Base-by-base conservation (phyloP, 1,284 basidiomycete species). In the Agroathelia rolfsii region DNA sequence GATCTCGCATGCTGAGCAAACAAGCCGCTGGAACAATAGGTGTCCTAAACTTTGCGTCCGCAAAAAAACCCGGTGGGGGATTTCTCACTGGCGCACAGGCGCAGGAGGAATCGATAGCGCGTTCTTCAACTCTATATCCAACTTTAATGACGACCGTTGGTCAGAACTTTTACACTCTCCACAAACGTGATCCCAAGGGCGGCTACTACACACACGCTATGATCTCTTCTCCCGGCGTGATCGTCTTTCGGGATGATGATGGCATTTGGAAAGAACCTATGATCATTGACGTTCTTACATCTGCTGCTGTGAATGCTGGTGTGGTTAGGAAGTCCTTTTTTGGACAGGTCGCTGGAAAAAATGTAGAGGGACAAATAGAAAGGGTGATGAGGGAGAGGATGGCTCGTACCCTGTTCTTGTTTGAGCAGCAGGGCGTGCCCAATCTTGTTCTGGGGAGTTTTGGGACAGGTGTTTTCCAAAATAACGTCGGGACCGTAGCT, bases 81-180 rank as follows among this genome's bases (percentile, higher is more conserved):
- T 82, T 83, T 49, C 55, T 70, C 20, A 58, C 42, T 23, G 81
- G 80, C 19, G 66, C 77, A 2, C 67, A 68, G 41, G 77, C 79
- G 3, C 79, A 83, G 48, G 80, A 83, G 49, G 79, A 83, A 51
- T 74, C 72, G 27, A 65, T 83, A 41, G 77, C 79, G 2, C 70
- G 79, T 26, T 69, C 75, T 2, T 79, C 76, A 15, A 75, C 72
- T 1, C 53, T 80, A 8, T 77, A 73, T 43, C 58, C 63, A 5
- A 68, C 72, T 3, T 67, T 83, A 35, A 64, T 67, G 49, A 69
- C 72, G 12, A 49, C 53, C 6, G 52, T 54, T 3, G 70, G 66
- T 0, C 61, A 69, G 36, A 55, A 60, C 19, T 82, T 77, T 55
- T 78, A 81, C 47, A 51, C 51, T 2, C 48, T 66, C 6, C 76